A percentile compares a stretch with the other conserved stretches of the same genome.
Conservation (phyloP, 2,329 filamentous ascomycete species). For the Apiospora koreana region DNA sequence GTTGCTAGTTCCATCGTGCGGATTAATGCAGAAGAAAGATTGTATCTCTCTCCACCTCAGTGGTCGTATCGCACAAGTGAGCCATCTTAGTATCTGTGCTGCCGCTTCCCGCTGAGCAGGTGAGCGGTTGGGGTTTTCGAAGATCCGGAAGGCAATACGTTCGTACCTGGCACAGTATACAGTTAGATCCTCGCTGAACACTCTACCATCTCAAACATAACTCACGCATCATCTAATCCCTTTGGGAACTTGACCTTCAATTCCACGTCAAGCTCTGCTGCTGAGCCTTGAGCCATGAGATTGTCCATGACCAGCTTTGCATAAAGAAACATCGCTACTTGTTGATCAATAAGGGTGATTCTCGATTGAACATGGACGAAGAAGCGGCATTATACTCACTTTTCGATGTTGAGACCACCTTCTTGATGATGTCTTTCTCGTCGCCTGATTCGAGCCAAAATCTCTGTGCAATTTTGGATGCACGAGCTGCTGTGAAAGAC, state of each 20-base stretch:
- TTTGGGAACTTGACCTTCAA: neutral
- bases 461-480: neutral
- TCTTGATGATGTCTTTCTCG: neutral
- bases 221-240: neutral
- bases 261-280: constrained; percentile 20
- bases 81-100: neutral
- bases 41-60: constrained; percentile 18
- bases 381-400: neutral
- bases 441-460: neutral
- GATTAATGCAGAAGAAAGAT: constrained; percentile 16
- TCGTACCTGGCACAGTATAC: neutral
- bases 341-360: neutral
- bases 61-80: constrained; percentile 14
- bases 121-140: neutral
- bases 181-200: neutral
- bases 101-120: neutral
- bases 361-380: no score
- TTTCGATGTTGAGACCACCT: neutral
- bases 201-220: neutral
- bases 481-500: neutral
- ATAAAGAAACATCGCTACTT: constrained; percentile 23
- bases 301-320: constrained; percentile 24
- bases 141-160: neutral
- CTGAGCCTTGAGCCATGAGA: constrained; percentile 18
- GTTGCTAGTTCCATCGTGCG: neutral